Evolutionary conservation across 2,329 filamentous ascomycete species (phyloP), one percentile per base, ranked within the genome.

Genomic region (Phoma herbarum): DNA sequence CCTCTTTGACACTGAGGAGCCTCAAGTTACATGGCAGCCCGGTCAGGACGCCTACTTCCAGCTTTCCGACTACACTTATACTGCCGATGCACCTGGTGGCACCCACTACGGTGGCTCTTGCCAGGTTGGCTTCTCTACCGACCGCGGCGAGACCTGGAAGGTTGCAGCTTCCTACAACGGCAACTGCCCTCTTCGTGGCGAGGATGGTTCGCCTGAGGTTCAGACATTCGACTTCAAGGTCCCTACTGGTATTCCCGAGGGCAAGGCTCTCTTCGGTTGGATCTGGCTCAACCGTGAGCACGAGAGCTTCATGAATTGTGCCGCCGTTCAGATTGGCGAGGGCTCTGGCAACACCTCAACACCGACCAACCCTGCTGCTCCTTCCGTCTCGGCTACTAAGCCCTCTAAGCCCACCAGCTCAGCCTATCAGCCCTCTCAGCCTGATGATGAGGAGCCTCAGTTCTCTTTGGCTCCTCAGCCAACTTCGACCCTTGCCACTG

Each of bases 271-370:
- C 16, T 82, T 83, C 58, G 77, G 75, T 1, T 82, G 80, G 81
- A 77, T 78, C 1, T 83, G 81, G 81, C 68, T 81, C 44, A 83
- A 83, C 52, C 77, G 81, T 25, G 80, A 82, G 66, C 72, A 79
- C 52, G 80, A 82, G 58, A 74, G 78, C 58, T 79, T 78, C 61
- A 79, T 79, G 76, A 79, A 78, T 52, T 83, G 81, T 50, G 78
- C 80, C 2, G 72, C 76, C 11, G 78, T 83, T 25, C 76, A 75
- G 7, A 82, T 83, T 55, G 70, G 69, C 7, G 67, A 63, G 22
- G 65, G 60, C 23, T 66, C 62, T 20, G 64, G 63, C 11, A 62
- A 65, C 45, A 63, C 59, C 26, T 61, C 51, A 42, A 54, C 59
- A 20, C 64, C 64, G 6, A 55, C 52, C 43, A 59, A 60, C 39